Evolutionary conservation across 148 eudicot species (phyloP), one percentile per base, ranked within the genome.

Genomic region (Pouteria glomerata): DNA sequence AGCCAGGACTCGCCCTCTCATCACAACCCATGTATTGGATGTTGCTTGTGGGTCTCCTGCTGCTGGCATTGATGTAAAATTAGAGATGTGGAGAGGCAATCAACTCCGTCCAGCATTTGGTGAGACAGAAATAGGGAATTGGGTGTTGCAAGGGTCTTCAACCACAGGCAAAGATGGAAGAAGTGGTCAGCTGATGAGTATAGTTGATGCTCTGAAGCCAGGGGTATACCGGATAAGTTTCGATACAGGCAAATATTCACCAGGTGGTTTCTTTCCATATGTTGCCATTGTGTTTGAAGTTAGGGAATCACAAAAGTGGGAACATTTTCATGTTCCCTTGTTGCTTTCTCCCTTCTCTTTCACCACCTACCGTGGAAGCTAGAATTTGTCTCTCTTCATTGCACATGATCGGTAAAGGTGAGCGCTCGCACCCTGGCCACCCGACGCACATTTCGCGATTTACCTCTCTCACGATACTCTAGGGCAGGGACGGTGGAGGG

Each of bases 311-410:
- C 97, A 91, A 85, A 83, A 86, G 79, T 76, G 75, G 69, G 99
- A 91, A 64, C 97, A 95, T 80, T 95, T 95, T 81, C 99, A 95
- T 56, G 99, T 95, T 61, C 99, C 99, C 50, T 74, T 95, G 47
- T 73, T 95, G 81, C 83, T 95, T 30, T 87, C 99, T 8, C 99
- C 97, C 66, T 95, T 91, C 68, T 89, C 97, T 27, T 92, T 88
- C 82, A 83, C 90, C 30, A 95, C 98, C 0, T 93, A 90, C 69
- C 91, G 96, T 8, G 98, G 98, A 34, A 93, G 94, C 86, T 93
- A 90, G 82, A 76, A 55, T 8, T 35, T 52, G 35, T 52, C 3
- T 30, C 4, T 48, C 3, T 39, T 67, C 57, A 24, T n/a, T 63
- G 68, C n/a, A n/a, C n/a, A n/a, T n/a, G n/a, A n/a, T n/a, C n/a